Base-by-base conservation (phyloP, 441 rosid species). In the Adansonia rubrostipa region DNA sequence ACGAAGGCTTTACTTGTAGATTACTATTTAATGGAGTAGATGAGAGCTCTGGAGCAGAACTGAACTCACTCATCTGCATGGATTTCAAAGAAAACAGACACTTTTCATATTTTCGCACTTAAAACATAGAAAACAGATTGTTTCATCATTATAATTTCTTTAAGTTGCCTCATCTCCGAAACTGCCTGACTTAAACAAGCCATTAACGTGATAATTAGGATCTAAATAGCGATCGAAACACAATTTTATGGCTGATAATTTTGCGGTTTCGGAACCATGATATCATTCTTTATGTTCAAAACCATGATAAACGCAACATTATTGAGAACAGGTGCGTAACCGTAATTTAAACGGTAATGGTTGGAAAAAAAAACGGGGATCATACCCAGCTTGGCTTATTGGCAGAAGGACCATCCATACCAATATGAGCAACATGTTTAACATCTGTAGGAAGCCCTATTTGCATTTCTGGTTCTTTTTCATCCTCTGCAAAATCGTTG, bases 361-460 rank as follows among this genome's bases (percentile, higher is more conserved):
- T 1, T 53, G 42, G 45, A 20, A 45, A 36, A 13, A 60, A 57
- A 69, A 44, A 6, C 57, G 9, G 58, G 7, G 44, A 8, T n/a
- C 57, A 14, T 88, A 94, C 98, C 98, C 98, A 92, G 85, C 87
- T 92, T 2, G 98, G 97, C 0, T 84, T 57, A 56, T 76, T 85
- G 73, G 87, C 76, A 58, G 89, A 80, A 22, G 96, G 90, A 82
- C 94, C 93, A 40, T 89, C 93, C 84, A 85, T 79, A 70, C 97
- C 98, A 22, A 92, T 93, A 78, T 94, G 97, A 51, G 97, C 93
- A 50, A 94, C 96, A 83, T 93, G 97, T 82, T 90, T 93, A 50
- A 94, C 98, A 84, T 94, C 95, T 56, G 96, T 94, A 53, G 98
- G 98, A 17, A 78, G 65, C 45, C 98, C 98, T 5, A 94, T 94